These are phyloP conservation scores for Herpetospermum pedunculosum DNA, from an alignment of 306 rosid species.

Conservation along the genomic window DNA sequence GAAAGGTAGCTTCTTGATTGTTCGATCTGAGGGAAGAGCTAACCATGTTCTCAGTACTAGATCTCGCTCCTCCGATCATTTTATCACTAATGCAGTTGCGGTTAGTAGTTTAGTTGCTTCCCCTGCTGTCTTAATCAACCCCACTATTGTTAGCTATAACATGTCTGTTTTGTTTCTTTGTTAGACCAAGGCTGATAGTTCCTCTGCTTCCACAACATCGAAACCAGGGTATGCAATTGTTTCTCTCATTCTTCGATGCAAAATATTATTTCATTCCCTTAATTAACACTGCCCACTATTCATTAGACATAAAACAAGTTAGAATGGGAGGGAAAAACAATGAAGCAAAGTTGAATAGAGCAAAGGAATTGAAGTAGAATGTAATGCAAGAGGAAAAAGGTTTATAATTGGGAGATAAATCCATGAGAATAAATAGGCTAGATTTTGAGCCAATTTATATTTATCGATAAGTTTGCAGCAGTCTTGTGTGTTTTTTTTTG, in stretches of 20 bases:
- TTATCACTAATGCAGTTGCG: slow-evolving; percentile 71
- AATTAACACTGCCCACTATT: not conserved
- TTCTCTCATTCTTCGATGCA: not conserved
- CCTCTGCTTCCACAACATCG: slow-evolving; percentile 43
- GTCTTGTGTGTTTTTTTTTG: too few species aligned
- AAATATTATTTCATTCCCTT: not conserved
- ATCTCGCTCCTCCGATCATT: slow-evolving; percentile 31
- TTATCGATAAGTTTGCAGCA: too few species aligned
- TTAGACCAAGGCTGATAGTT: slow-evolving; percentile 47
- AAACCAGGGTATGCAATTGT: slow-evolving; percentile 53
- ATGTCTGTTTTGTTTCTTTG: not conserved
- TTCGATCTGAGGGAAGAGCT: slow-evolving; percentile 55
- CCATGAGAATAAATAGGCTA: too few species aligned
- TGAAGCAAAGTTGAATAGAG: too few species aligned
- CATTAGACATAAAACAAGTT: not conserved
- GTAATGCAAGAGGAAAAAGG: too few species aligned
- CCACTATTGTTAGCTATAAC: too few species aligned
- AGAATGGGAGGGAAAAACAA: too few species aligned
- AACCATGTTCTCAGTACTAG: slow-evolving; percentile 11
- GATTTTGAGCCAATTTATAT: too few species aligned
- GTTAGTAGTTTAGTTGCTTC: slow-evolving; percentile 44
- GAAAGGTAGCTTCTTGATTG: slow-evolving; percentile 33
- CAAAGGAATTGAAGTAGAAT: too few species aligned
- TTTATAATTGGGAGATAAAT: too few species aligned
- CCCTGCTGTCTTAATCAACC: not conserved